Base-by-base conservation (phyloP, 768 basidiomycete species). In the Tulasnella sp. region DNA sequence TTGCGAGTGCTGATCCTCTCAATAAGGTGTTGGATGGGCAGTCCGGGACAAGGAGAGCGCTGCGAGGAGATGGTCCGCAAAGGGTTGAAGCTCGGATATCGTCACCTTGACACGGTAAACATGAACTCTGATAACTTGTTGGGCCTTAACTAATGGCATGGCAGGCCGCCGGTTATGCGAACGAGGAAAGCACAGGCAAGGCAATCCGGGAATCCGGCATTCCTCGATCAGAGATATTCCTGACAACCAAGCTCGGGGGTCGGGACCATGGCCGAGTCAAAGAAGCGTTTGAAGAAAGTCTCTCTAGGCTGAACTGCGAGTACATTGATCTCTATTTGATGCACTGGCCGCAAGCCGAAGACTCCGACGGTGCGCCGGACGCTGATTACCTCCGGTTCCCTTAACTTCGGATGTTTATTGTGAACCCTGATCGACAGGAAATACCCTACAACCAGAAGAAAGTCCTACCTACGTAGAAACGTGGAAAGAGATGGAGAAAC, bases 401-500 rank as follows among this genome's bases (percentile, higher is more conserved):
- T 37, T 6, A 34, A 41, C 72, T 37, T 22, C 24, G 8, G 37
- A 73, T 44, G 31, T n/a, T 75, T 4, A 42, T 16, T 22, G 40
- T 28, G 24, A 46, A 16, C 18, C 8, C 18, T 46, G 46, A 14
- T 42, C 41, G 12, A n/a, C n/a, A 75, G 78, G 78, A 14, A 79
- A 44, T 5, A 46, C 37, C 20, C 60, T 40, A 3, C 72, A 79
- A n/a, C 78, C 78, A n/a, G 81, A 81, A 18, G 44, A 54, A 44
- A 46, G 72, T 24, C 72, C 90, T 0, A 89, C 89, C 14, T 86
- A 96, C n/a, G 90, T 91, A 41, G 93, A 95, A 14, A 96, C 94
- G 50, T 95, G 94, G 94, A 92, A 90, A 83, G 93, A 93, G 22
- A 89, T 96, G 90, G 88, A 94, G 82, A 88, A 88, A 64, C 90